Conservation (phyloP, 495 filamentous ascomycete genomes). For the Hypomontagnella submonticulosa region DNA sequence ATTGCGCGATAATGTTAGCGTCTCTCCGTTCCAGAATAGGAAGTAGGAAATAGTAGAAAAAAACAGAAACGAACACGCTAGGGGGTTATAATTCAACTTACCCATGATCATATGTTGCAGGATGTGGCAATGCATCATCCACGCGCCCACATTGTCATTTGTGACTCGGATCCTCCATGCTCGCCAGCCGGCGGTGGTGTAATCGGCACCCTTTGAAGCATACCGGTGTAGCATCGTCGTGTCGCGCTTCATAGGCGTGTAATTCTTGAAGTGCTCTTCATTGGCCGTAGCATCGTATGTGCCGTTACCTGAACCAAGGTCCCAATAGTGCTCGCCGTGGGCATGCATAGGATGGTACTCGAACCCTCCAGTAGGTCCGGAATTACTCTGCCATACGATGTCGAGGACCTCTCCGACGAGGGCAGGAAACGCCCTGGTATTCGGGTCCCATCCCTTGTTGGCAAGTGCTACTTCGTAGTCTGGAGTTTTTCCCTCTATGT, state of each 20-base stretch:
- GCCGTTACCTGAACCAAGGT: slow-evolving; percentile 68
- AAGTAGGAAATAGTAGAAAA: not conserved
- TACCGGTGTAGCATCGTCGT: slow-evolving; percentile 68
- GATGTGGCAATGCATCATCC: slow-evolving; percentile 74
- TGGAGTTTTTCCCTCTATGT: slow-evolving; percentile 57
- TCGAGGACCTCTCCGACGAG: slow-evolving; percentile 70
- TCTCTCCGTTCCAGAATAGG: not conserved
- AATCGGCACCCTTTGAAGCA: slow-evolving; percentile 45
- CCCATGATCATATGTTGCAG: slow-evolving; percentile 67
- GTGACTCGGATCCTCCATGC: slow-evolving; percentile 66
- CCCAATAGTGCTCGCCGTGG: slow-evolving; percentile 68
- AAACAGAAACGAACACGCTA: not conserved
- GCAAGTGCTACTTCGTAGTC: slow-evolving; percentile 55
- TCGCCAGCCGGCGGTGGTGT: slow-evolving; percentile 64
- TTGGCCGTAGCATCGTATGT: slow-evolving; percentile 64
- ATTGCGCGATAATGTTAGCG: slow-evolving; percentile 17
- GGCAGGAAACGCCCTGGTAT: slow-evolving; percentile 61
- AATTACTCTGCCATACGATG: slow-evolving; percentile 65
- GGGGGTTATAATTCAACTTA: slow-evolving; percentile 26
- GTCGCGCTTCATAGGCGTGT: slow-evolving; percentile 61
- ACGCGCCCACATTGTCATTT: slow-evolving; percentile 62
- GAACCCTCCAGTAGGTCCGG: slow-evolving; percentile 59
- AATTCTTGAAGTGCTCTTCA: slow-evolving; percentile 57
- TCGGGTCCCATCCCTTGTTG: slow-evolving; percentile 65
- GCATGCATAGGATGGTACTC: slow-evolving; percentile 71